These are phyloP conservation scores for Aphanocladium album DNA, from an alignment of 2,329 filamentous ascomycete species.

Conservation along the genomic window DNA sequence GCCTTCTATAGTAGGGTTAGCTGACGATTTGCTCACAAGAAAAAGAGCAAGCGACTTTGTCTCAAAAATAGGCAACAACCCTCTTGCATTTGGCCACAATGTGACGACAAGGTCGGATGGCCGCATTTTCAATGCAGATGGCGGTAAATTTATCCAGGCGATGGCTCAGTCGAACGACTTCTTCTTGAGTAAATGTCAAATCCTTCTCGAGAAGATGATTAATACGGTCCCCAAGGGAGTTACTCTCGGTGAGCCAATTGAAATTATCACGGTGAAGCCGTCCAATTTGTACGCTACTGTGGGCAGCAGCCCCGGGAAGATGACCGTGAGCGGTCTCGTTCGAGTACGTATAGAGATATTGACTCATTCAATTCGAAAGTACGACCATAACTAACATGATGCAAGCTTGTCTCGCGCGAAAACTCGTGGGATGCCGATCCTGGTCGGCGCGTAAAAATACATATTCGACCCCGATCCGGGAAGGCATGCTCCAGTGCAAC, in stretches of 20 bases:
- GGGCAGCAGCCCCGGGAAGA: slow-evolving; percentile 11
- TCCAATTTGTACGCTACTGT: slow-evolving; percentile 12
- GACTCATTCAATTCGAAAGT: neutral
- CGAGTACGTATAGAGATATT: slow-evolving; percentile 6
- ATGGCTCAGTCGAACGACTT: slow-evolving; percentile 4
- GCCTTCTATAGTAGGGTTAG: neutral
- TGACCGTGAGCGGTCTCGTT: slow-evolving; percentile 12
- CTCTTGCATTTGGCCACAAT: slow-evolving; percentile 20
- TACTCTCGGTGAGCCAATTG: slow-evolving; percentile 11
- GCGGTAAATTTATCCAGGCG: neutral
- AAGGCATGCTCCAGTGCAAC: neutral
- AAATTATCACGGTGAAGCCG: slow-evolving; percentile 14
- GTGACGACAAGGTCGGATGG: slow-evolving; percentile 19
- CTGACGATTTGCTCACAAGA: neutral
- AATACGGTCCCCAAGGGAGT: slow-evolving; percentile 15
- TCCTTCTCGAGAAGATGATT: slow-evolving; percentile 15
- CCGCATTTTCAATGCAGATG: slow-evolving; percentile 21
- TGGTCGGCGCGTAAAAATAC: slow-evolving; percentile 12
- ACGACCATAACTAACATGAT: neutral
- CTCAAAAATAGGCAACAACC: slow-evolving; percentile 18
- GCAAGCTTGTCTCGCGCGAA: neutral
- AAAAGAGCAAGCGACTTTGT: slow-evolving; percentile 19
- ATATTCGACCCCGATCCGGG: slow-evolving; percentile 14
- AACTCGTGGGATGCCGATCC: slow-evolving; percentile 7
- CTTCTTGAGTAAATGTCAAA: slow-evolving; percentile 14